These are phyloP conservation scores for Malus sylvestris DNA, from an alignment of 306 rosid species.

Conservation along the genomic window DNA sequence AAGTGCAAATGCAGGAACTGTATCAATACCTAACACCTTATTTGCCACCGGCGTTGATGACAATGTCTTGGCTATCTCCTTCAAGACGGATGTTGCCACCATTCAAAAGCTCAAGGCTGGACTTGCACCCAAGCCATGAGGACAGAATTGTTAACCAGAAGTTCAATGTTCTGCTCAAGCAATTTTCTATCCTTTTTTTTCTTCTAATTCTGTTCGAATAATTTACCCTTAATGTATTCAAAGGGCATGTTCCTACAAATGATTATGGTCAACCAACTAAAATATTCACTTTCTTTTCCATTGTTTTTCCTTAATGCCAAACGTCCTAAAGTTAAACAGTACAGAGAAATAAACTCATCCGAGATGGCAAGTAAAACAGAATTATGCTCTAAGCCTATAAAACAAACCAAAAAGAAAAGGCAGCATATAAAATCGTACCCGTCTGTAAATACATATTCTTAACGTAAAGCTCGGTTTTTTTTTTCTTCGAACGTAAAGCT, in stretches of 20 bases:
- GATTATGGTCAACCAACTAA: not conserved
- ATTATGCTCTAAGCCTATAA: not conserved
- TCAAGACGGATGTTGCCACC: slow-evolving; percentile 37
- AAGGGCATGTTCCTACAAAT: too few relatives aligned
- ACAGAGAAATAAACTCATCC: not conserved
- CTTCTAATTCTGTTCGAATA: too few relatives aligned
- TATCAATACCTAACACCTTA: slow-evolving; percentile 32
- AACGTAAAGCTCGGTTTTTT: not conserved
- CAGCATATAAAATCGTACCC: not conserved
- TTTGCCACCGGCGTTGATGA: slow-evolving; percentile 34
- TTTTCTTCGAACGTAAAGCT: not conserved
- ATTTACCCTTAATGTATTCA: too few relatives aligned
- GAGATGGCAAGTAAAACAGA: not conserved
- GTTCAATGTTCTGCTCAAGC: too few relatives aligned
- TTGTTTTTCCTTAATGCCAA: too few relatives aligned
- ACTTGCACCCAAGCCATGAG: slow-evolving; percentile 24
- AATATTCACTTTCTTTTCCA: not conserved
- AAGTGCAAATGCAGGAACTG: slow-evolving; percentile 36
- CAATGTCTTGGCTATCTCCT: slow-evolving; percentile 36
- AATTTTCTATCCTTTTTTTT: too few relatives aligned
- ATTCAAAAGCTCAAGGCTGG: slow-evolving; percentile 36
- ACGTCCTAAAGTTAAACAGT: too few relatives aligned
- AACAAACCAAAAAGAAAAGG: not conserved
- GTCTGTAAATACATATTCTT: not conserved
- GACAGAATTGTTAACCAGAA: not conserved